Conservation (phyloP, 73 alveolate genomes). For the Stentor roeselii region DNA sequence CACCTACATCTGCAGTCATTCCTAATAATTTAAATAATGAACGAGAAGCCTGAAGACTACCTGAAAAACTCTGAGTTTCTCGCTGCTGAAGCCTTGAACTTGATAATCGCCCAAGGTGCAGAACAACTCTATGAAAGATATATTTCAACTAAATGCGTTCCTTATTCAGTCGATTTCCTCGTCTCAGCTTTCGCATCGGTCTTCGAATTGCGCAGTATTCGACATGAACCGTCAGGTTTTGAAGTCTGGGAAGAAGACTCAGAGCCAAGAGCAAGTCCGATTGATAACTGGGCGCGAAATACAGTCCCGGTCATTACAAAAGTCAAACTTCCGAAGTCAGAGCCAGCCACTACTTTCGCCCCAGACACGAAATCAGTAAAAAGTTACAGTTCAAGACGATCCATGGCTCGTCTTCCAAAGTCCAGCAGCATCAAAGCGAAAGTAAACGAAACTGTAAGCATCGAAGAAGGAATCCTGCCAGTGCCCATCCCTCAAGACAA, state of each 20-base stretch:
- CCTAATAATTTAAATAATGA: background rate
- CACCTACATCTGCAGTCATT: background rate
- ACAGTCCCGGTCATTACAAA: constrained; percentile 11
- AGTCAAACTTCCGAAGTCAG: background rate
- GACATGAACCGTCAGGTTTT: background rate
- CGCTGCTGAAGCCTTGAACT: background rate
- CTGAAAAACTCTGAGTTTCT: background rate
- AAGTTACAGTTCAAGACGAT: constrained; percentile 19
- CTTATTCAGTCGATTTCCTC: background rate
- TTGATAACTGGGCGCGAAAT: constrained; percentile 18
- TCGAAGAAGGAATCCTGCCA: background rate
- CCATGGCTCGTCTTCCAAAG: background rate
- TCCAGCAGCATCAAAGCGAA: background rate
- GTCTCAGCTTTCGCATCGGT: background rate
- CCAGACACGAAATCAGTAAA: background rate
- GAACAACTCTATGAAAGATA: constrained; percentile 14
- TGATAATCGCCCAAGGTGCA: background rate
- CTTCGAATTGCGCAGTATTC: background rate
- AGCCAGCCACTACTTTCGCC: background rate
- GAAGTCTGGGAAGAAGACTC: constrained; percentile 10
- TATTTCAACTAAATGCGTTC: background rate
- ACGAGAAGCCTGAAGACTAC: background rate
- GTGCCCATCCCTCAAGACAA: constrained; percentile 12
- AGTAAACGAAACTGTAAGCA: background rate
- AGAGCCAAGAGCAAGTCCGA: background rate